A percentile compares a stretch with the other conserved stretches of the same genome.
These are phyloP conservation scores for Phytomonas sp. DNA, from an alignment of 208 protist genomes.

Conservation along the genomic window DNA sequence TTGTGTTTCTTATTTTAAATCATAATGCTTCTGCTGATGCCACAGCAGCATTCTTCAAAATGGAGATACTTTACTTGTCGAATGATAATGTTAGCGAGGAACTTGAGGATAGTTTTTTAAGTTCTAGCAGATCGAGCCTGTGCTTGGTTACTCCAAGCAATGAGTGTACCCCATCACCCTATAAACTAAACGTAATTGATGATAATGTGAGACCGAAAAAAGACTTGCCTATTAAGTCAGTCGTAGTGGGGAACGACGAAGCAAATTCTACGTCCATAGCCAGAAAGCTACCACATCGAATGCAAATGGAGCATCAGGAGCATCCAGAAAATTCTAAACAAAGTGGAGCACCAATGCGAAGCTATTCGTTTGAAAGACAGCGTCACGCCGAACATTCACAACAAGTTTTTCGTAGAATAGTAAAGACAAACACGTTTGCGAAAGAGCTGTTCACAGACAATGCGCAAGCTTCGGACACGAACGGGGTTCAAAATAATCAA, in stretches of 20 bases:
- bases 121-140: background rate
- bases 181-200: background rate
- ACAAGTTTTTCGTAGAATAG: background rate
- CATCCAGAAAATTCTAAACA: background rate
- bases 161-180: background rate
- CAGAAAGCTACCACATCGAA: background rate
- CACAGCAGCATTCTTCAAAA: constrained; percentile 38
- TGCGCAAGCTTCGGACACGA: background rate
- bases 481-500: background rate
- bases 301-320: background rate
- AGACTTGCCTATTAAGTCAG: background rate
- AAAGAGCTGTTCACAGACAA: background rate
- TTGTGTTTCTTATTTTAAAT: constrained; percentile 30
- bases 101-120: background rate
- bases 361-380: background rate
- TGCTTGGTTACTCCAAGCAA: background rate
- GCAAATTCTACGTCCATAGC: background rate
- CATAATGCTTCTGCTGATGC: constrained; percentile 57
- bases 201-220: background rate
- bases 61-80: constrained; percentile 2
- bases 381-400: background rate
- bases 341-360: background rate
- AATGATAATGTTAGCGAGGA: background rate
- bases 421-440: background rate
- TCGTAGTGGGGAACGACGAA: background rate